Conservation (phyloP, 345 rosid species). For the Moricandia arvensis region DNA sequence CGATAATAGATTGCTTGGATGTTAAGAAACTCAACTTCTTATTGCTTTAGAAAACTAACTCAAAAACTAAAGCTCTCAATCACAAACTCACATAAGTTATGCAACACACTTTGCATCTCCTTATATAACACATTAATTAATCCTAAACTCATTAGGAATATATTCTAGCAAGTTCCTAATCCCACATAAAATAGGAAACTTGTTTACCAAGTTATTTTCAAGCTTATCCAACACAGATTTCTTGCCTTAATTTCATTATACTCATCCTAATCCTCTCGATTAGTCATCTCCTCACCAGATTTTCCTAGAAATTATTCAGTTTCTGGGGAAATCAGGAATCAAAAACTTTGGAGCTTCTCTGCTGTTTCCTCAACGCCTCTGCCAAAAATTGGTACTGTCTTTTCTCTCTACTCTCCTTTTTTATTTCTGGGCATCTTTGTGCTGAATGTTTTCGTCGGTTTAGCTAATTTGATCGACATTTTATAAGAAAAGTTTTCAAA, state of each 20-base stretch:
- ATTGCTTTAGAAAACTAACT: too few relatives aligned
- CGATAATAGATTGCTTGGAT: too few relatives aligned
- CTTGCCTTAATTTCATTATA: background rate
- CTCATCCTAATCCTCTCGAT: background rate
- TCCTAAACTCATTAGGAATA: too few relatives aligned
- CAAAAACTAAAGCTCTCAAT: too few relatives aligned
- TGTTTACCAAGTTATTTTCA: too few relatives aligned
- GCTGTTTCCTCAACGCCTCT: slow-evolving; percentile 7
- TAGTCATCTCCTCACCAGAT: slow-evolving; percentile 4
- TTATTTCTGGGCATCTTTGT: slow-evolving; percentile 2
- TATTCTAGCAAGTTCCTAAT: too few relatives aligned
- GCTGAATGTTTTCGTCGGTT: background rate
- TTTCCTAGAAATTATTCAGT: slow-evolving; percentile 14
- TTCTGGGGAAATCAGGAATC: slow-evolving; percentile 23
- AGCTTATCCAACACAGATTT: too few relatives aligned
- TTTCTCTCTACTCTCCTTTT: background rate
- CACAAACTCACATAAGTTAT: too few relatives aligned
- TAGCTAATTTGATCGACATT: background rate
- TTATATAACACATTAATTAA: too few relatives aligned
- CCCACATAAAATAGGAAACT: too few relatives aligned
- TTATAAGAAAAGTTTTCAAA: background rate
- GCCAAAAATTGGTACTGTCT: slow-evolving; percentile 14
- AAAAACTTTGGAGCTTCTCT: background rate
- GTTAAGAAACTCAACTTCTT: too few relatives aligned
- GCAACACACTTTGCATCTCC: too few relatives aligned